A percentile compares a stretch with the other conserved stretches of the same genome.
Evolutionary conservation across 2,329 filamentous ascomycete genomes (phyloP).

Genomic region (Aspergillus pseudotamarii): DNA sequence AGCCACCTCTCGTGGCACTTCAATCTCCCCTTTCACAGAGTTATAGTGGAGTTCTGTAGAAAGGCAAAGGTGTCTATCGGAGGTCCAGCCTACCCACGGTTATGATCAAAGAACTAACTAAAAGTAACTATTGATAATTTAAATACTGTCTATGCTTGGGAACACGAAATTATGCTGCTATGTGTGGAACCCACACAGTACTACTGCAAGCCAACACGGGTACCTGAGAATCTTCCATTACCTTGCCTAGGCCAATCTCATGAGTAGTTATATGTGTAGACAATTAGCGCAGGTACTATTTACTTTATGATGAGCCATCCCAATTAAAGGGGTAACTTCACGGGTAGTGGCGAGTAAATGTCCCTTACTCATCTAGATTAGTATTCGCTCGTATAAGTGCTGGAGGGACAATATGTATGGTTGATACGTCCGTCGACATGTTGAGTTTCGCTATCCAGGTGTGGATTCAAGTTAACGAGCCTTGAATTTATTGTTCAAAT

Average conservation of each 20-base stretch:
- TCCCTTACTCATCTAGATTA: neutral
- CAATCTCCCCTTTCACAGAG: neutral
- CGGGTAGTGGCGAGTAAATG: neutral
- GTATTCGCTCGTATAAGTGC: neutral
- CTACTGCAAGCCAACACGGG: neutral
- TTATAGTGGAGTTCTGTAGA: too few relatives aligned
- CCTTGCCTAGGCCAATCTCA: neutral
- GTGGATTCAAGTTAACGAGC: neutral
- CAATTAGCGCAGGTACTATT: neutral
- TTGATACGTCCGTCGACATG: neutral
- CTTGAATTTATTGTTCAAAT: neutral
- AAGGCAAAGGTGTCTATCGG: too few relatives aligned
- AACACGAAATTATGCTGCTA: neutral
- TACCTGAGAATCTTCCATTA: neutral
- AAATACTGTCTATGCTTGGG: neutral
- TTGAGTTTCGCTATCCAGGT: neutral
- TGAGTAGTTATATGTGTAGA: neutral
- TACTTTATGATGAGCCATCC: neutral
- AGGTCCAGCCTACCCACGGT: too few relatives aligned
- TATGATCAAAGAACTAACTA: neutral
- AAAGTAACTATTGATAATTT: neutral
- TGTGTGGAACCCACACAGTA: neutral
- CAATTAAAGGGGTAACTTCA: neutral
- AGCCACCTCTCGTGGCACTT: neutral
- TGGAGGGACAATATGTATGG: neutral